Percentiles rank a stretch among this genome's conserved stretches.
These are phyloP conservation scores for Aegilops speltoides DNA, from an alignment of 176 grass and related monocot genomes.

Conservation along the genomic window DNA sequence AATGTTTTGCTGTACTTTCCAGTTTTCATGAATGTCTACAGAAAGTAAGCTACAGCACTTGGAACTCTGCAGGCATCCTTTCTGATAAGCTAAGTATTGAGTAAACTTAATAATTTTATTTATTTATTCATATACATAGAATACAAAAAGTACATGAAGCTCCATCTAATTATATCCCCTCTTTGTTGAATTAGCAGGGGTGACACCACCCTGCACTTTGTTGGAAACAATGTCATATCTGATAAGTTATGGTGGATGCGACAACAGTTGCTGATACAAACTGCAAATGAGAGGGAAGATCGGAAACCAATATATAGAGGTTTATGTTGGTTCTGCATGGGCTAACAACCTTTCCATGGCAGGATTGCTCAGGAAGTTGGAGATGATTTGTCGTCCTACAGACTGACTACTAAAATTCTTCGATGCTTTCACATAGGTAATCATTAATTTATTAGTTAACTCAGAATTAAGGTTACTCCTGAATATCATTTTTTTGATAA, in stretches of 20 bases:
- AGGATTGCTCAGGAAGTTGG: slow-evolving; percentile 14
- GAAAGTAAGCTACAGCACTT: slow-evolving; percentile 6
- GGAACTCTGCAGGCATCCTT: slow-evolving; percentile 6
- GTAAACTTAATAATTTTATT: neutral
- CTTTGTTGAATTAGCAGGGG: slow-evolving; percentile 31
- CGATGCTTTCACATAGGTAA: slow-evolving; percentile 24
- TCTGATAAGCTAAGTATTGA: neutral
- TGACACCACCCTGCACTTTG: neutral
- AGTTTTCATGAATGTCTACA: slow-evolving; percentile 20
- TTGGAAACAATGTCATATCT: slow-evolving; percentile 2
- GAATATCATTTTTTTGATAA: neutral
- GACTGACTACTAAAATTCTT: neutral
- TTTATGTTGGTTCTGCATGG: neutral
- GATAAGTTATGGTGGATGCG: neutral
- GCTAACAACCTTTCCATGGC: neutral
- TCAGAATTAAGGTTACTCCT: slow-evolving; percentile 17
- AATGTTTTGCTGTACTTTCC: slow-evolving; percentile 9
- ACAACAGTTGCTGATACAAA: neutral
- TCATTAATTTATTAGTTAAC: slow-evolving; percentile 10
- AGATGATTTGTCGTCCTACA: neutral
- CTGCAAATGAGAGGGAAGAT: neutral
- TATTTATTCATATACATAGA: neutral
- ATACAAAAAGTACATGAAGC: neutral
- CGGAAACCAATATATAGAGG: neutral
- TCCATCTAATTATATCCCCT: neutral